These are phyloP conservation scores for Clarireedia sp. DNA, from an alignment of 2,329 filamentous ascomycete genomes.

Conservation along the genomic window DNA sequence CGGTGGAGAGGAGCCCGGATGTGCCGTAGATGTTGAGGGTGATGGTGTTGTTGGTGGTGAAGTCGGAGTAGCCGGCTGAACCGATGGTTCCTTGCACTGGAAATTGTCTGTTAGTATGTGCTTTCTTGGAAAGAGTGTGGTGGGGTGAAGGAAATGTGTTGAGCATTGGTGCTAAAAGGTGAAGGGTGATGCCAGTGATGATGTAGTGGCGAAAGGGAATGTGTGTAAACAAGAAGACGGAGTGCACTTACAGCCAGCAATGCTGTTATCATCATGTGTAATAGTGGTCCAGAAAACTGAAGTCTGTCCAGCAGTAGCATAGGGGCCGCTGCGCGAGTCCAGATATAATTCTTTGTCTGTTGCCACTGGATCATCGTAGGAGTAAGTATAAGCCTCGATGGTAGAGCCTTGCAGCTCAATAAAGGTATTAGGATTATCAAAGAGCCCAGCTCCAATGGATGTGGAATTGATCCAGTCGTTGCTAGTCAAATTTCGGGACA, in stretches of 20 bases:
- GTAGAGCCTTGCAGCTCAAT: slow-evolving; percentile 38
- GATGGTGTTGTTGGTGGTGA: slow-evolving; percentile 37
- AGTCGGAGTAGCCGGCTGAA: slow-evolving; percentile 37
- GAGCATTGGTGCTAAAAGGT: too few relatives aligned
- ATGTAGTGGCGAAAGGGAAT: too few relatives aligned
- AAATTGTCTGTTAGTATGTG: too few relatives aligned
- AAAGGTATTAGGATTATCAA: slow-evolving; percentile 49
- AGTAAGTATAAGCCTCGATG: slow-evolving; percentile 41
- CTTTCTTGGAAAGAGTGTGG: too few relatives aligned
- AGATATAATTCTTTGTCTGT: slow-evolving; percentile 41
- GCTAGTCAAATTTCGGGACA: slow-evolving; percentile 27
- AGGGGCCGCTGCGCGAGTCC: slow-evolving; percentile 40
- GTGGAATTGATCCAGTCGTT: slow-evolving; percentile 41
- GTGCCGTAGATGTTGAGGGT: slow-evolving; percentile 51
- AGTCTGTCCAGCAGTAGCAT: slow-evolving; percentile 45
- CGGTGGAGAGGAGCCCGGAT: slow-evolving; percentile 42
- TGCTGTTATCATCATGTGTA: slow-evolving; percentile 34
- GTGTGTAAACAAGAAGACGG: too few relatives aligned
- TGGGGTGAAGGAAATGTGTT: too few relatives aligned
- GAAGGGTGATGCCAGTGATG: too few relatives aligned
- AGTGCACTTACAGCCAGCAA: slow-evolving; percentile 26
- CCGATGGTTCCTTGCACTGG: slow-evolving; percentile 45
- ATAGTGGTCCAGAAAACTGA: slow-evolving; percentile 45
- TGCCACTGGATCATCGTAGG: slow-evolving; percentile 36
- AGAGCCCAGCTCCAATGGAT: slow-evolving; percentile 41